Evolutionary conservation across 2,329 filamentous ascomycete species (phyloP).

Genomic region (Dactylonectria estremocensis): DNA sequence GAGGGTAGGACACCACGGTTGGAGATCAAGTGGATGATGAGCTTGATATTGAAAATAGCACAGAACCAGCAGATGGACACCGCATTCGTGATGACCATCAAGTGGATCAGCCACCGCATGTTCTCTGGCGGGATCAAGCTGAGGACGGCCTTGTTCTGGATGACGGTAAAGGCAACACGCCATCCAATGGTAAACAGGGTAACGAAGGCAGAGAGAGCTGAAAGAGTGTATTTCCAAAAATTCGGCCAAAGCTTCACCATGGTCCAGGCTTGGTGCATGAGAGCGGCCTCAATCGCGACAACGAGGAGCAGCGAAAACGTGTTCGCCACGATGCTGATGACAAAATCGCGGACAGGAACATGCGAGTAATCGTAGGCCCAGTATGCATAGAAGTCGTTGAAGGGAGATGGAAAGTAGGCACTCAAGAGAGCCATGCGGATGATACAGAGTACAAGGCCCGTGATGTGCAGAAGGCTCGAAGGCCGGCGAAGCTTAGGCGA

Average conservation of each 20-base stretch:
- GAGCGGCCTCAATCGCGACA: constrained; percentile 61
- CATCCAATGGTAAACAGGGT: constrained; percentile 52
- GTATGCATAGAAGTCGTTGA: constrained; percentile 73
- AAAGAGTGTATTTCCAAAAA: constrained; percentile 51
- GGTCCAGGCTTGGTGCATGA: constrained; percentile 68
- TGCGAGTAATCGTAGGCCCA: constrained; percentile 68
- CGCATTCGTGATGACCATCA: constrained; percentile 58
- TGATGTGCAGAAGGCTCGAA: constrained; percentile 76
- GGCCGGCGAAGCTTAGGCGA: constrained; percentile 74
- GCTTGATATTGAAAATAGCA: constrained; percentile 68
- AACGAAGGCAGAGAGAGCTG: constrained; percentile 54
- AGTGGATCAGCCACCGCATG: constrained; percentile 57
- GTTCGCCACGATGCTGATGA: constrained; percentile 57
- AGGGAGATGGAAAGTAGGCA: constrained; percentile 73
- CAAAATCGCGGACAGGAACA: constrained; percentile 59
- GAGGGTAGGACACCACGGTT: constrained; percentile 64
- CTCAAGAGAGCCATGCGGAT: constrained; percentile 71
- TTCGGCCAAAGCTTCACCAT: constrained; percentile 66
- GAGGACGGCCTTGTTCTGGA: constrained; percentile 55
- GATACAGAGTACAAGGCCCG: constrained; percentile 73
- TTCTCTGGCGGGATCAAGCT: constrained; percentile 38
- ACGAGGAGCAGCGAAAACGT: constrained; percentile 61
- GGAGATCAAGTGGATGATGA: constrained; percentile 63
- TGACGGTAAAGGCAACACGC: constrained; percentile 53
- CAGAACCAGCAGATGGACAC: constrained; percentile 68